Conservation (phyloP, 2,329 filamentous ascomycete species). For the Ophiostoma himal-ulmi region DNA sequence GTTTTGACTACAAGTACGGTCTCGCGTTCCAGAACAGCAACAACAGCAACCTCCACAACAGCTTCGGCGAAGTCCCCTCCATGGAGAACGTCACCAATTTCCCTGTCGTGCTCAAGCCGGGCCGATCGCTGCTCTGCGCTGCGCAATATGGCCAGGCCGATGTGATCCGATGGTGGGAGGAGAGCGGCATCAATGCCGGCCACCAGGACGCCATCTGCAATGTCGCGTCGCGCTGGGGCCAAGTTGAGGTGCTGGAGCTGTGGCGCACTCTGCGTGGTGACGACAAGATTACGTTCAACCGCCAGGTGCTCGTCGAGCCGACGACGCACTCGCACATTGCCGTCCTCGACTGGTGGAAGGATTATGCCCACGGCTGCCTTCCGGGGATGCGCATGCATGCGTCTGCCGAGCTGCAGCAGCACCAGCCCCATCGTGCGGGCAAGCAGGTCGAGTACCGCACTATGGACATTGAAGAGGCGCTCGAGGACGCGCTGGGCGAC, state of each 20-base stretch:
- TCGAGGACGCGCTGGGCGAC: constrained; percentile 76
- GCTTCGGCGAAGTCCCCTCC: neutral
- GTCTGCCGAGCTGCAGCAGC: constrained; percentile 41
- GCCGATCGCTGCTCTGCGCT: constrained; percentile 76
- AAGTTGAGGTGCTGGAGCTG: constrained; percentile 74
- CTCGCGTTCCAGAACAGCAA: neutral
- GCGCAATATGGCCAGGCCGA: constrained; percentile 74
- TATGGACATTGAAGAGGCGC: constrained; percentile 89
- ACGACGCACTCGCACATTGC: constrained; percentile 80
- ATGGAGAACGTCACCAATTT: neutral
- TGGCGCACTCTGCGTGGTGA: constrained; percentile 73
- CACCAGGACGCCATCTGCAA: constrained; percentile 79
- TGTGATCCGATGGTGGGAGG: constrained; percentile 82
- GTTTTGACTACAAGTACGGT: constrained; percentile 33
- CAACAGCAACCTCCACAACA: neutral
- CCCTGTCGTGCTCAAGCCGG: constrained; percentile 62
- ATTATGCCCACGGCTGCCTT: constrained; percentile 53
- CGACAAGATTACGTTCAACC: constrained; percentile 36
- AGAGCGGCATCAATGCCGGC: constrained; percentile 69
- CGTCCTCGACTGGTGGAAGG: constrained; percentile 90
- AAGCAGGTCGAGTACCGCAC: constrained; percentile 86
- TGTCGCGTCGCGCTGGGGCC: constrained; percentile 77
- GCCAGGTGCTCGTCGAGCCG: constrained; percentile 62
- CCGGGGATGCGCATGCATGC: constrained; percentile 43
- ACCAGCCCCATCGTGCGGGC: neutral